Percentiles rank a stretch among this genome's conserved stretches.
Conservation (phyloP, 1,139 yeast species). For the Nematodospora anomalae region DNA sequence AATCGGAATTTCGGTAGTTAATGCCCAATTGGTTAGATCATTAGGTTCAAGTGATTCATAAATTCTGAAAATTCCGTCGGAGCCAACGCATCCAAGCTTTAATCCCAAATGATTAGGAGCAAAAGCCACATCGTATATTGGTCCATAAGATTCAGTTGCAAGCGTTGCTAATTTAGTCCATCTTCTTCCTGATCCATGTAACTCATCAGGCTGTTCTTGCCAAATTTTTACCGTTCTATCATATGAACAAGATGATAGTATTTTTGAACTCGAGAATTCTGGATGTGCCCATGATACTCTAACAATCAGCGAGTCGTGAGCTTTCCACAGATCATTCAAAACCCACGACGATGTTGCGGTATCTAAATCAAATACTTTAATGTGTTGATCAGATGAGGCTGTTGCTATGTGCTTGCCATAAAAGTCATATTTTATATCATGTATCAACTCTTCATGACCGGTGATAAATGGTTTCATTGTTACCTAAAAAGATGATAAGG, state of each 20-base stretch:
- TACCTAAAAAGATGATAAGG: no score
- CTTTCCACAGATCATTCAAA: constrained; percentile 85
- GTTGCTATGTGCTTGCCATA: constrained; percentile 91
- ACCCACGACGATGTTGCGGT: constrained; percentile 63
- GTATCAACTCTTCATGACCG: constrained; percentile 88
- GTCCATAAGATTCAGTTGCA: constrained; percentile 79
- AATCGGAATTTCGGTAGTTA: constrained; percentile 71
- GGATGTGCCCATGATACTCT: constrained; percentile 93
- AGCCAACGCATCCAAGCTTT: constrained; percentile 82
- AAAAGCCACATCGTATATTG: constrained; percentile 84
- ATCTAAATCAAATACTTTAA: constrained; percentile 80
- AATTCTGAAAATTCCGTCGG: constrained; percentile 83
- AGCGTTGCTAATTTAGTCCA: constrained; percentile 77
- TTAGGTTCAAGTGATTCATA: constrained; percentile 91
- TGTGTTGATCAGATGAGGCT: constrained; percentile 88
- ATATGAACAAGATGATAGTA: constrained; percentile 84
- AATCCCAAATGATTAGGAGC: constrained; percentile 87
- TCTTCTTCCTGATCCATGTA: constrained; percentile 71
- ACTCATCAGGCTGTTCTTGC: constrained; percentile 86
- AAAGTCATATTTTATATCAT: constrained; percentile 84
- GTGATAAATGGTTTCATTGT: constrained; percentile 69
- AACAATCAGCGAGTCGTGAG: constrained; percentile 87
- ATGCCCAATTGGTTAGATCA: constrained; percentile 78
- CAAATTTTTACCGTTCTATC: constrained; percentile 87
- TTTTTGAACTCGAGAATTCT: constrained; percentile 71